Conservation (phyloP, 1,139 yeast genomes). For the Nadsonia starkeyi-henricii region DNA sequence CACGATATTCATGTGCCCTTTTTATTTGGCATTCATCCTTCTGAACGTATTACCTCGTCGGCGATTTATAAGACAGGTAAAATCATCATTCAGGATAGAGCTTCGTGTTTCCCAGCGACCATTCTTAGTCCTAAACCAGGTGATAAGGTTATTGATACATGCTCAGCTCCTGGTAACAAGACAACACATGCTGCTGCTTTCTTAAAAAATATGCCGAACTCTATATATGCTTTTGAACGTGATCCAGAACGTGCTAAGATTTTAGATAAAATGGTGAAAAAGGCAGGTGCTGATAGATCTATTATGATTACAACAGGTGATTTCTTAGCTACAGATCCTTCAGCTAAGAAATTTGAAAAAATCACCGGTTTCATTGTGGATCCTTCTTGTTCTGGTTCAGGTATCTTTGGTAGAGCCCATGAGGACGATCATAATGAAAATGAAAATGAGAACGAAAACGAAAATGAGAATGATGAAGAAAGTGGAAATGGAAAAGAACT, state of each 20-base stretch:
- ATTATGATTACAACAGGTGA: slow-evolving; percentile 70
- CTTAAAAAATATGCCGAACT: slow-evolving; percentile 23
- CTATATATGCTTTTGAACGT: slow-evolving; percentile 76
- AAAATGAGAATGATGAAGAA: slow-evolving; percentile 15
- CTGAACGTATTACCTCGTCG: slow-evolving; percentile 47
- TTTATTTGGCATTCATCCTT: slow-evolving; percentile 69
- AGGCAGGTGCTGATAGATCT: slow-evolving; percentile 55
- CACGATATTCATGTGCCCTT: slow-evolving; percentile 59
- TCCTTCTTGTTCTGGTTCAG: slow-evolving; percentile 97
- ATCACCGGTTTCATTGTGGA: slow-evolving; percentile 82
- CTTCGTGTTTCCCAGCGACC: slow-evolving; percentile 91
- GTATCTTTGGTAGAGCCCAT: slow-evolving; percentile 80
- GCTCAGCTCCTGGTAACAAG: slow-evolving; percentile 98
- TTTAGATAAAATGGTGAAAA: slow-evolving; percentile 63
- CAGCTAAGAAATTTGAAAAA: slow-evolving; percentile 33
- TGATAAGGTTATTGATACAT: slow-evolving; percentile 61
- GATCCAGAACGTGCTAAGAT: slow-evolving; percentile 59
- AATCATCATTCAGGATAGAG: slow-evolving; percentile 85
- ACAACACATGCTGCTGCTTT: slow-evolving; percentile 82
- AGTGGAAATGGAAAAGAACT: not conserved
- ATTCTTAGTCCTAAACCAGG: slow-evolving; percentile 48
- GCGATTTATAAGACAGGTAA: slow-evolving; percentile 60
- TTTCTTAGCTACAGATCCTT: slow-evolving; percentile 57
- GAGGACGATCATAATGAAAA: slow-evolving; percentile 25
- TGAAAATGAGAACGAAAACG: slow-evolving; percentile 12